Percentiles rank a stretch among this genome's conserved stretches.
These are phyloP conservation scores for Coemansia sp. DNA, from an alignment of 192 early-diverging fungal genomes.

Conservation along the genomic window DNA sequence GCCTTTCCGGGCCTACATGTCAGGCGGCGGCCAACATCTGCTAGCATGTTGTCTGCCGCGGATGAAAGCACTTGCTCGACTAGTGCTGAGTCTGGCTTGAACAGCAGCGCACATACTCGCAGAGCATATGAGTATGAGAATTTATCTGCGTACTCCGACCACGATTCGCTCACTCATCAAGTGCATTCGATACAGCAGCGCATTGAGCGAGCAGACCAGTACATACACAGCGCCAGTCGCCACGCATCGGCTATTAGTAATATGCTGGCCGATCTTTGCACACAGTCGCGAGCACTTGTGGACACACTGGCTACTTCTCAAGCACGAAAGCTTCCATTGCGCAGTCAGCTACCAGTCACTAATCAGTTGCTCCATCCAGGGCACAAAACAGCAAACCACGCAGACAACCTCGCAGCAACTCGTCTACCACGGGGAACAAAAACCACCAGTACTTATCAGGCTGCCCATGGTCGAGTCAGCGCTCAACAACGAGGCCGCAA, in stretches of 20 bases:
- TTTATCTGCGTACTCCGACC: neutral
- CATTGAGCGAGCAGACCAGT: conserved; percentile 26
- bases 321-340: conserved; percentile 8
- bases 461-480: neutral
- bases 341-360: no score
- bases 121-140: neutral
- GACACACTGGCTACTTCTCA: conserved; percentile 25
- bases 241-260: conserved; percentile 18
- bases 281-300: conserved; percentile 21
- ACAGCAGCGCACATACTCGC: neutral
- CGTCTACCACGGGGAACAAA: neutral
- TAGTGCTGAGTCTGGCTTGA: neutral
- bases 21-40: neutral
- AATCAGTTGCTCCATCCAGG: no score
- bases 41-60: conserved; percentile 6
- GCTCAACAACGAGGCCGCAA: neutral
- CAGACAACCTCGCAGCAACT: neutral
- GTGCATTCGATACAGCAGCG: conserved; percentile 22
- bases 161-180: conserved; percentile 8
- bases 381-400: neutral
- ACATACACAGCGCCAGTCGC: conserved; percentile 18
- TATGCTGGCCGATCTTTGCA: conserved; percentile 25
- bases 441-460: neutral
- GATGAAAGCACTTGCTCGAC: conserved; percentile 10
- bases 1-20: neutral